Evolutionary conservation across 2,329 filamentous ascomycete species (phyloP).

Genomic region (Phaeosphaeria sp.): DNA sequence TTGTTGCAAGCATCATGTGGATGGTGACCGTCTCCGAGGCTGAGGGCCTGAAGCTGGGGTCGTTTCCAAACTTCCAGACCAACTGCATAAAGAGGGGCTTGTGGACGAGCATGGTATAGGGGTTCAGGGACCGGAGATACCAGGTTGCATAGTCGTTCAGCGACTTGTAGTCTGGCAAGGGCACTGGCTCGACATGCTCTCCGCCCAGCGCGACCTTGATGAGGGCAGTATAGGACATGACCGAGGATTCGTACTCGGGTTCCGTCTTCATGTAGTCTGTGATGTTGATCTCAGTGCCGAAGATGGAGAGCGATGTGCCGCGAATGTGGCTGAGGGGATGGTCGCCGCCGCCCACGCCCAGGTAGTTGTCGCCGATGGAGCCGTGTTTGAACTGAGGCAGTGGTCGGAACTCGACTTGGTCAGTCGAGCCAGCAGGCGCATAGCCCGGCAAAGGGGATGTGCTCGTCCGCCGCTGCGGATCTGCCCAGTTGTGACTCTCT

Average conservation of each 20-base stretch:
- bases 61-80: slow-evolving; percentile 77
- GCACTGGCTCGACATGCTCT: slow-evolving; percentile 61
- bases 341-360: slow-evolving; percentile 69
- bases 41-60: slow-evolving; percentile 67
- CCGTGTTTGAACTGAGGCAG: slow-evolving; percentile 57
- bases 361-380: slow-evolving; percentile 66
- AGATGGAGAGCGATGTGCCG: slow-evolving; percentile 77
- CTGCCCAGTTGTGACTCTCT: slow-evolving; percentile 31
- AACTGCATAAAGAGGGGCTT: slow-evolving; percentile 74
- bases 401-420: slow-evolving; percentile 27
- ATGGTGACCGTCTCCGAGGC: slow-evolving; percentile 72
- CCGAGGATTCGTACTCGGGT: slow-evolving; percentile 62
- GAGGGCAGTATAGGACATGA: slow-evolving; percentile 75
- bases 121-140: slow-evolving; percentile 76
- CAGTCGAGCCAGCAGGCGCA: slow-evolving; percentile 22
- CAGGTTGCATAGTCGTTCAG: slow-evolving; percentile 74
- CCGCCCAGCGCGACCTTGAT: slow-evolving; percentile 68
- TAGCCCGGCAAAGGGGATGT: slow-evolving; percentile 36
- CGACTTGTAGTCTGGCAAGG: slow-evolving; percentile 68
- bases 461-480: slow-evolving; percentile 29
- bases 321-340: slow-evolving; percentile 75
- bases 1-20: slow-evolving; percentile 80
- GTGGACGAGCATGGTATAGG: slow-evolving; percentile 79
- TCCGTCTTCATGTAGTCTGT: slow-evolving; percentile 73
- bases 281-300: slow-evolving; percentile 81